Base-by-base conservation (phyloP, 2,329 filamentous ascomycete species). In the Colletotrichum nymphaeae region DNA sequence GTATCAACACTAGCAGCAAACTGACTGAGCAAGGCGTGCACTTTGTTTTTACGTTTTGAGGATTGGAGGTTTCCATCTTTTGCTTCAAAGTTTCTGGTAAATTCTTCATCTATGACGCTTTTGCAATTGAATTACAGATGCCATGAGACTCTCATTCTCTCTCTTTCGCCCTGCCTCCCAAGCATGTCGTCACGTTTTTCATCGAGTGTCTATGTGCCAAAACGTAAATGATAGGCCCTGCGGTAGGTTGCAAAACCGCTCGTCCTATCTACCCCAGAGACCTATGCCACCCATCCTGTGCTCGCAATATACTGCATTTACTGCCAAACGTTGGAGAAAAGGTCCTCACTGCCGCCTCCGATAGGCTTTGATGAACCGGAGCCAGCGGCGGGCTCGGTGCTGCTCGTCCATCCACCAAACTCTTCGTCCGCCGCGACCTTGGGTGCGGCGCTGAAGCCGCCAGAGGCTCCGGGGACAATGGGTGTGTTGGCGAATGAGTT, bases 241-340 rank as follows among this genome's bases (percentile, higher is more conserved):
- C 12, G 19, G 30, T 58, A 16, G 53, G 32, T 37, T 37, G 59
- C 42, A 19, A 12, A 53, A 62, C 24, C 12, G 32, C 30, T 11
- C 57, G 7, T 28, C 30, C 37, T 6, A 19, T 6, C 16, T 14
- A 37, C 37, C 37, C 32, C 11, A 2, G 37, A 9, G 2, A 5
- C 16, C 5, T 26, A 19, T 26, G 11, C 55, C n/a, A 14, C 28
- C 14, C 14, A 11, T 35, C 24, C 24, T 49, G 42, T 49, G 16
- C 52, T 11, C 19, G 55, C 35, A 52, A 22, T 70, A 79, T 83
- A 98, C 85, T 95, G 90, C 96, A 19, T 70, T 79, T 83, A 98
- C 85, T 95, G 90, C 96, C 96, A 98, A 63, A 98, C 96, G 83
- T 98, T 98, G 37, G 93, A 95, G 83, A 98, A 98, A 78, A 98